Base-by-base conservation (phyloP, 768 basidiomycete species). In the Serendipita sp. region DNA sequence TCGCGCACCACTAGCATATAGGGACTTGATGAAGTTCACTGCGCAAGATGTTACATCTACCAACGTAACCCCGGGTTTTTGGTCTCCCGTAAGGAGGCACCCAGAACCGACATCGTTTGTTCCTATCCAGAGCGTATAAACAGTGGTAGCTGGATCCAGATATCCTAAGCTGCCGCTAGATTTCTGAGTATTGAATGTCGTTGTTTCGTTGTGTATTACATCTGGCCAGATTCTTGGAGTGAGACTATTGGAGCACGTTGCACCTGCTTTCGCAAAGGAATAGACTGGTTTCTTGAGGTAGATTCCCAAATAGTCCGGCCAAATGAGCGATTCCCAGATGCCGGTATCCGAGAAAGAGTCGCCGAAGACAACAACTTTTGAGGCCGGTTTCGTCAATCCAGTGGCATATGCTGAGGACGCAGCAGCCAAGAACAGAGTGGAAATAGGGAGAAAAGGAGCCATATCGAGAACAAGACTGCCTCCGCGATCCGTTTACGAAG, bases 101-200 rank as follows among this genome's bases (percentile, higher is more conserved):
- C 75, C 76, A 10, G 56, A 23, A 4, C 56, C 85, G 3, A 86
- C 76, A 69, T 86, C 85, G 64, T 76, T 67, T 2, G 83, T 83
- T 13, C 85, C 84, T 66, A 86, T 83, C 85, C 85, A 87, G 4
- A 86, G 74, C 0, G 82, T 81, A 70, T 83, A 86, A 2, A 86
- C 67, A 1, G 85, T 86, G 52, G 82, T 76, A 2, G 75, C 71
- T 38, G 80, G 70, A 16, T 67, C 69, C 23, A 82, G 69, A 1
- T 78, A 74, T 3, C 70, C 67, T 16, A 69, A 35, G 16, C 16
- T 60, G 16, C 56, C 56, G n/a, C 32, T 54, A 23, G 58, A 60
- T 44, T 56, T 46, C 35, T 65, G 56, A 58, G 79, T 77, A 4
- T 74, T 69, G 58, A 84, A 75, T 0, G 74, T 63, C 0, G 84